phyloP scores from a whole-genome alignment of 2,329 filamentous ascomycete species.

The Helotiales sp. region DNA sequence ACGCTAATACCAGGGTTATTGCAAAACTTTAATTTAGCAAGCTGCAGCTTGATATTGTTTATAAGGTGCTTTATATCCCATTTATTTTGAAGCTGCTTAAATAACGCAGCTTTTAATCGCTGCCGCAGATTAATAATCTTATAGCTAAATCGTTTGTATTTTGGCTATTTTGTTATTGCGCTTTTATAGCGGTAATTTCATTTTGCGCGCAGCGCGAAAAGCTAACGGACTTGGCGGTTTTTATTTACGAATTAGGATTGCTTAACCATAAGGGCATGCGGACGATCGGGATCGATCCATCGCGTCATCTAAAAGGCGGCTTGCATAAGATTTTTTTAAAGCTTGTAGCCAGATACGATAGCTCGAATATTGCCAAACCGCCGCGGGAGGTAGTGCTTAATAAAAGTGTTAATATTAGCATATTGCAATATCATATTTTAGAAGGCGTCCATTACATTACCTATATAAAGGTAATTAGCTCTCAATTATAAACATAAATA shows the following conservation, averaged over 20 bases:
- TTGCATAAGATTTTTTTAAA: slow-evolving; percentile 28
- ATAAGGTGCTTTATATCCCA: slow-evolving; percentile 31
- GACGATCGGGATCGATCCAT: slow-evolving; percentile 30
- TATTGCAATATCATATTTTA: slow-evolving; percentile 31
- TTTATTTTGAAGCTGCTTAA: slow-evolving; percentile 23
- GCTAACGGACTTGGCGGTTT: too few relatives aligned
- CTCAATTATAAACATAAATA: neutral
- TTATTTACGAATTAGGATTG: slow-evolving; percentile 31
- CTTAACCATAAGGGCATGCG: slow-evolving; percentile 27
- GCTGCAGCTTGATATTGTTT: slow-evolving; percentile 31
- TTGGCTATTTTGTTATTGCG: slow-evolving; percentile 19
- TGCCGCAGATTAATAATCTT: too few relatives aligned
- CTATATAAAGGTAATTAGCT: neutral
- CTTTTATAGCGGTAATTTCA: slow-evolving; percentile 27
- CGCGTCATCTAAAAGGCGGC: slow-evolving; percentile 28
- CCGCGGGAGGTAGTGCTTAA: slow-evolving; percentile 28
- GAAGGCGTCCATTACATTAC: neutral
- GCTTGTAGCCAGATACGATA: slow-evolving; percentile 26
- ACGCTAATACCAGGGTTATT: slow-evolving; percentile 20
- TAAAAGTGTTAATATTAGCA: slow-evolving; percentile 25
- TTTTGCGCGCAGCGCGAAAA: slow-evolving; percentile 20
- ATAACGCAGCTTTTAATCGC: slow-evolving; percentile 18
- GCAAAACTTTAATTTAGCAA: slow-evolving; percentile 21
- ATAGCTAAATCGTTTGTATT: slow-evolving; percentile 20
- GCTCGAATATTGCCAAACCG: slow-evolving; percentile 22